Base-by-base conservation (phyloP, 768 basidiomycete genomes). In the Suillus hirtellus region DNA sequence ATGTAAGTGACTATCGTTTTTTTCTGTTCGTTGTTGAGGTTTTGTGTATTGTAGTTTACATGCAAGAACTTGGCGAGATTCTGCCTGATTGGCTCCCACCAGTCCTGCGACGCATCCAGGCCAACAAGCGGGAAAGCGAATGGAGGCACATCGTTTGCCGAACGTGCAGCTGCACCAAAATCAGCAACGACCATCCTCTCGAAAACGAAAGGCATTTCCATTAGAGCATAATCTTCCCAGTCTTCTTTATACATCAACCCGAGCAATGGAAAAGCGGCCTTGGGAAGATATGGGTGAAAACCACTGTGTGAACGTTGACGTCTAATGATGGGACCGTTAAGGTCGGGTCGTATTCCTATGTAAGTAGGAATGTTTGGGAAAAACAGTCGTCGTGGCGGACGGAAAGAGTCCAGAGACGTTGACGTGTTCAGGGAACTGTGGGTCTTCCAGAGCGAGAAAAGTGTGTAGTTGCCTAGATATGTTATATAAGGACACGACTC, bases 141-240 rank as follows among this genome's bases (percentile, higher is more conserved):
- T 10, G 74, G 49, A 24, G 76, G 73, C 0, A 70, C 42, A 55
- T 70, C 70, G 0, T 40, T 27, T 44, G 65, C 59, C 3, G 71
- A 75, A 62, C 79, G 75, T 56, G 73, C 76, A 0, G 92, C 88
- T 0, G 89, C 90, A n/a, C 84, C 81, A 53, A 88, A 79, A 69
- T 96, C 93, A 0, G 87, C 88, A 40, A 97, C 77, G 38, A 96
- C 85, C 14, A 92, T 78, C 12, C 92, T 87, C 67, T 91, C 89
- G 60, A 93, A 76, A 19, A 95, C 68, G 72, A 88, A 93, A 0
- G 94, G 90, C 19, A 86, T 81, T 21, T 81, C 79, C 69, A 92
- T 84, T 63, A 82, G 80, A 43, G 82, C 80, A 67, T 89, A 88
- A 74, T 96, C 94, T 54, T 83, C 79, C 85, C 92, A 94, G 69